phyloP scores from a whole-genome alignment of 2,329 filamentous ascomycete species.

The Aspergillus tubingensis region DNA sequence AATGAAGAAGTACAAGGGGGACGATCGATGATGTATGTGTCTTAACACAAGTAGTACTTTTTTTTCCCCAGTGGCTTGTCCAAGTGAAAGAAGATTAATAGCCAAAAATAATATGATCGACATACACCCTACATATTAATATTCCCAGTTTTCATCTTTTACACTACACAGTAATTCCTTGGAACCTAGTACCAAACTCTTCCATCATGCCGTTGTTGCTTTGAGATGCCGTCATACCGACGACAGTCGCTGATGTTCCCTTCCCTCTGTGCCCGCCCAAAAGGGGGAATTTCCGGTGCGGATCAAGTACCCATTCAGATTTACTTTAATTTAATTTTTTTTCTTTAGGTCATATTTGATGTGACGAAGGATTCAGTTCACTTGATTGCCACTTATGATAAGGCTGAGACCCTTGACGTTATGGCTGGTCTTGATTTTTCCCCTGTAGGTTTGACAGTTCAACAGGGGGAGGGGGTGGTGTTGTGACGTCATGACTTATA shows the following conservation, averaged over 20 bases:
- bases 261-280: no score
- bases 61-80: no score
- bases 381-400: neutral
- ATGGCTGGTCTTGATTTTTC: neutral
- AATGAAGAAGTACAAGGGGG: neutral
- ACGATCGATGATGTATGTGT: conserved; percentile 5
- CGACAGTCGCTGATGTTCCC: neutral
- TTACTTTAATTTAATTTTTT: no score
- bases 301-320: neutral
- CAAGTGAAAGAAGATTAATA: neutral
- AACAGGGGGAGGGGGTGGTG: neutral
- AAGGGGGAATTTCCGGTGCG: neutral
- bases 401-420: no score
- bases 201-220: no score
- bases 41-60: no score
- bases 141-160: neutral
- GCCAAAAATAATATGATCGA: neutral
- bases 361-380: neutral
- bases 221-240: conserved; percentile 18
- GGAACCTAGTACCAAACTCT: neutral
- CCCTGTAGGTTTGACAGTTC: no score
- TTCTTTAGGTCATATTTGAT: no score
- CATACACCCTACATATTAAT: neutral
- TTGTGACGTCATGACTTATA: neutral
- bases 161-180: neutral